Conservation (phyloP, 2,329 filamentous ascomycete species). For the Beauveria brongniartii region DNA sequence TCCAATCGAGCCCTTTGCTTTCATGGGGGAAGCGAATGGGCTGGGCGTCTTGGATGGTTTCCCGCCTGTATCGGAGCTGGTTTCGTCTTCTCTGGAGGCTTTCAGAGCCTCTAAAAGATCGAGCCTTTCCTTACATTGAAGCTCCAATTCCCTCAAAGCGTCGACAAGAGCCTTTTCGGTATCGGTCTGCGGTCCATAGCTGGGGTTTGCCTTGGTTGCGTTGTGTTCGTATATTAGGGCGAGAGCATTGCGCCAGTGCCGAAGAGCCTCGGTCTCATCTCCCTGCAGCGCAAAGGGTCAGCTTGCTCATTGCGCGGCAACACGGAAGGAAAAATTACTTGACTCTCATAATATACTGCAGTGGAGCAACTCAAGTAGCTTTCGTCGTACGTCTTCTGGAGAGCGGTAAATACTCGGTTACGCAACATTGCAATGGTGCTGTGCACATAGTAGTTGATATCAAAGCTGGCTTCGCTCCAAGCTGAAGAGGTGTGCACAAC, state of each 20-base stretch:
- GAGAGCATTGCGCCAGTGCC: conserved; percentile 83
- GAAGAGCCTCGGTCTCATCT: conserved; percentile 82
- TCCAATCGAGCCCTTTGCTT: conserved; percentile 58
- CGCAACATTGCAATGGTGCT: conserved; percentile 39
- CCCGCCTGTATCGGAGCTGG: conserved; percentile 9
- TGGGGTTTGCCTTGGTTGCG: conserved; percentile 62
- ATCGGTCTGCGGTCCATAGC: conserved; percentile 64
- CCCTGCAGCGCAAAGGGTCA: conserved; percentile 44
- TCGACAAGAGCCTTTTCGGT: conserved; percentile 78
- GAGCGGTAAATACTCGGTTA: conserved; percentile 53
- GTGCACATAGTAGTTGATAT: conserved; percentile 20
- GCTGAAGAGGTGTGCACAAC: neutral
- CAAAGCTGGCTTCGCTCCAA: conserved; percentile 5
- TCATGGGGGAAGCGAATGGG: conserved; percentile 16
- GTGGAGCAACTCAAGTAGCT: conserved; percentile 92
- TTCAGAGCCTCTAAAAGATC: conserved; percentile 78
- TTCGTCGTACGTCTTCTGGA: conserved; percentile 98
- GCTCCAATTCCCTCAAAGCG: conserved; percentile 72
- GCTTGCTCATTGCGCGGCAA: neutral
- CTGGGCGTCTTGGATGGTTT: conserved; percentile 18
- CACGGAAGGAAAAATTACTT: conserved; percentile 45
- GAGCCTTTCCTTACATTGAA: conserved; percentile 89
- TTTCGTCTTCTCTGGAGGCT: conserved; percentile 45
- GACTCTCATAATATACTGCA: conserved; percentile 89
- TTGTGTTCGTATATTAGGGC: conserved; percentile 84